These are phyloP conservation scores for Mortierella sp. DNA, from an alignment of 371 early-diverging fungal species.

Conservation along the genomic window DNA sequence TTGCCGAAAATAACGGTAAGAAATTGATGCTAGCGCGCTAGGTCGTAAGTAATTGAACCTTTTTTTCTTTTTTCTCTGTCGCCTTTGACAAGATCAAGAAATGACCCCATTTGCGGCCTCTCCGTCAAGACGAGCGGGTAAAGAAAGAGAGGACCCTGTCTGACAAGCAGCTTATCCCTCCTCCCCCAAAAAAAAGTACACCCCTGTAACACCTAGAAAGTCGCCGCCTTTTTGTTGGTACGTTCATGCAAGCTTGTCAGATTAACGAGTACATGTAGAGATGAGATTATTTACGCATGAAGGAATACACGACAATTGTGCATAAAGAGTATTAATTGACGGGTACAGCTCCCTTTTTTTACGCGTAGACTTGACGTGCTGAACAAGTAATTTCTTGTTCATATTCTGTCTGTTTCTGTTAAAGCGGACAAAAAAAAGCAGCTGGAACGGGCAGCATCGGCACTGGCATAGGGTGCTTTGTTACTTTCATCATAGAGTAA, in stretches of 20 bases:
- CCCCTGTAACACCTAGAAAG: background rate
- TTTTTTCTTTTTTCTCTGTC: background rate
- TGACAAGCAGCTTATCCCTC: background rate
- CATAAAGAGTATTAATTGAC: background rate
- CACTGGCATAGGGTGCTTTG: background rate
- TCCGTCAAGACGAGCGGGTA: background rate
- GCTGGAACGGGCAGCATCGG: background rate
- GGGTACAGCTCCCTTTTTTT: background rate
- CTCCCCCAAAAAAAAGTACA: background rate
- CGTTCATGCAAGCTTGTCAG: slow-evolving; percentile 7
- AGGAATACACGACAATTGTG: background rate
- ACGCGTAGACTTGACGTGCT: background rate
- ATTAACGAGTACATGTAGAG: background rate
- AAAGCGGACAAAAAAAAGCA: background rate
- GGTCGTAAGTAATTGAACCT: slow-evolving; percentile 1
- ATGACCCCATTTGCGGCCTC: background rate
- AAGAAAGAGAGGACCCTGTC: background rate
- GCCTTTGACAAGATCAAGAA: background rate
- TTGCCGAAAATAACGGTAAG: background rate
- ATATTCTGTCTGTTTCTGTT: too few relatives aligned
- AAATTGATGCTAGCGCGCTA: background rate
- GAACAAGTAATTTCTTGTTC: background rate
- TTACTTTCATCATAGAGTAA: too few relatives aligned
- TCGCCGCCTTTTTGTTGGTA: background rate
- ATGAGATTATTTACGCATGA: background rate